phyloP scores from a whole-genome alignment of 257 asterid species.

The Nicotiana tomentosiformis region DNA sequence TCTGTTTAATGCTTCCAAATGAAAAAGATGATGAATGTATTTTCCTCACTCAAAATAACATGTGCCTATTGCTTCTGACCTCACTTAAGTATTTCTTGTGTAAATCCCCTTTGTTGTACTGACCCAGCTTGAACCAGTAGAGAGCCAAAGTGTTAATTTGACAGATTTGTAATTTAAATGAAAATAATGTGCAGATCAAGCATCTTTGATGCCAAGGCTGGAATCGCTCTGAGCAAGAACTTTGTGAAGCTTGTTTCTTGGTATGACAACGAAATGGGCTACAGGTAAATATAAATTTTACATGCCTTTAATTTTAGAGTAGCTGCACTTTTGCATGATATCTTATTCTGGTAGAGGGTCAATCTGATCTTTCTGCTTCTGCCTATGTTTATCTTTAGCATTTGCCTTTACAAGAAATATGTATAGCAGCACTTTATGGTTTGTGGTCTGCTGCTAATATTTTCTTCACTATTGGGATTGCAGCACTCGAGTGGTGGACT shows the following conservation, averaged over 20 bases:
- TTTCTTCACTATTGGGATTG: slow-evolving; percentile 10
- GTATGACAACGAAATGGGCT: slow-evolving; percentile 94
- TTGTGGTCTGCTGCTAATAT: background rate
- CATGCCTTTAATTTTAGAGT: background rate
- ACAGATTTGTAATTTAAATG: background rate
- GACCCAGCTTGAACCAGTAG: background rate
- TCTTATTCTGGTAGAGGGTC: background rate
- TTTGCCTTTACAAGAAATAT: background rate
- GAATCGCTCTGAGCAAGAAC: slow-evolving; percentile 64
- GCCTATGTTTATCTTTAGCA: background rate
- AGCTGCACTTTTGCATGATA: background rate
- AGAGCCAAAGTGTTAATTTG: background rate
- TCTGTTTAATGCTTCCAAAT: background rate
- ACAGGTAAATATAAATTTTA: slow-evolving; percentile 43
- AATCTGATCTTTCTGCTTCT: background rate
- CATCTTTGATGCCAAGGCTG: slow-evolving; percentile 89
- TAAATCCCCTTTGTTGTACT: background rate
- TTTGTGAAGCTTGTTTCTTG: slow-evolving; percentile 77
- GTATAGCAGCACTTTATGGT: background rate
- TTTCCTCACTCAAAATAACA: background rate
- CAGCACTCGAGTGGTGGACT: slow-evolving; percentile 74
- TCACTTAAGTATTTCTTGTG: background rate
- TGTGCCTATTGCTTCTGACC: background rate
- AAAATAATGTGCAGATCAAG: slow-evolving; percentile 52
- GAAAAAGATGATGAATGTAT: background rate